Evolutionary conservation across 2,329 filamentous ascomycete species (phyloP), one percentile per base, ranked within the genome.

Genomic region (Ophiosphaerella herpotricha): DNA sequence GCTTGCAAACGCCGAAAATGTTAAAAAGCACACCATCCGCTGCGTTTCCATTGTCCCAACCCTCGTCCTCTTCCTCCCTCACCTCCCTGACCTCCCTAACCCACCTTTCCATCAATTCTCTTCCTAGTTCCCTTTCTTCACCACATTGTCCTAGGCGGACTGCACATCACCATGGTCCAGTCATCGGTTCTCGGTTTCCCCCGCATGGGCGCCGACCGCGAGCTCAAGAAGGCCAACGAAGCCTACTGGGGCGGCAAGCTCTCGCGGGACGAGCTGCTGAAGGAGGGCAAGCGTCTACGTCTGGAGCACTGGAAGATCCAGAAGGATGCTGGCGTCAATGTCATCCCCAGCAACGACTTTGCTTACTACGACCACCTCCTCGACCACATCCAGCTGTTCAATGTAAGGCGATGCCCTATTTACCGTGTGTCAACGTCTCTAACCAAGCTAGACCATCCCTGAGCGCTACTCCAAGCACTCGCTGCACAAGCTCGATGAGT

Each of bases 161-260:
- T 23, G 38, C 50, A 44, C 39, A 56, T 60, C 65, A 65, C 52
- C 51, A 80, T 80, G 78, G 78, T 80, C 49, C 76, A 79, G 62
- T 80, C 78, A 62, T 84, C 94, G 67, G 84, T 99, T 78, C 88
- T 99, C 78, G 94, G 94, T 81, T 99, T 99, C 86, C 94, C 94
- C 78, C 93, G 94, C 75, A 97, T 97, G 90, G 94, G 94, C 80
- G 89, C 85, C 72, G 90, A 95, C 81, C 91, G 94, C 87, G 94
- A 99, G 85, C 87, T 99, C 77, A 99, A 99, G 89, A 99, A 99
- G 87, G 94, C 94, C 74, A 99, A 92, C 66, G 94, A 99, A 81
- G 91, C 93, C 77, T 99, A 88, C 81, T 99, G 94, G 94, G 88
- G 81, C 72, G 93, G 89, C 78, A 99, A 97, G 84, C 83, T 96